A percentile compares a stretch with the other conserved stretches of the same genome.
Conservation (phyloP, 73 alveolate species). For the Durusdinium trenchii region DNA sequence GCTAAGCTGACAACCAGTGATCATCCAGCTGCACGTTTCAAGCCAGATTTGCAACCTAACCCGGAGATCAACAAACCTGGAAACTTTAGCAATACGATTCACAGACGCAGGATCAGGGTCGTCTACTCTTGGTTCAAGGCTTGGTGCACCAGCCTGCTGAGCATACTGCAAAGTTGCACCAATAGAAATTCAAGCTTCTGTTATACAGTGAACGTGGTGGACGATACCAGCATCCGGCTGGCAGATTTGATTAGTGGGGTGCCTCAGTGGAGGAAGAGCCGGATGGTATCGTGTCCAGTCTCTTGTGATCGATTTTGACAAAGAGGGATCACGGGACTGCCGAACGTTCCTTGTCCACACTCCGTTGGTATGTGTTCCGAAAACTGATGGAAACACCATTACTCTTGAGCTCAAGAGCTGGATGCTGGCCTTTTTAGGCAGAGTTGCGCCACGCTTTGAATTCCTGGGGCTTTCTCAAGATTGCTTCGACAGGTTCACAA, state of each 20-base stretch:
- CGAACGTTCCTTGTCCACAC: neutral
- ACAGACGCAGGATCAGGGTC: neutral
- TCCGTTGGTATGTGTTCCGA: conserved; percentile 7
- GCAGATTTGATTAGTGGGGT: neutral
- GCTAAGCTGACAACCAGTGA: neutral
- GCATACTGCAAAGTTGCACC: too few species aligned
- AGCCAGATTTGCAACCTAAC: neutral
- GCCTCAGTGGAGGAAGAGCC: neutral
- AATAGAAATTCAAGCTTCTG: too few species aligned
- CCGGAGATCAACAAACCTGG: too few species aligned
- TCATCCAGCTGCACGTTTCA: neutral
- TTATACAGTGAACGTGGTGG: neutral
- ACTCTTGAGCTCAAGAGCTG: neutral
- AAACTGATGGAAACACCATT: neutral
- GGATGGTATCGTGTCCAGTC: neutral
- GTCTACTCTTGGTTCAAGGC: neutral
- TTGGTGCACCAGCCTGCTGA: neutral
- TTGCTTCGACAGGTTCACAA: neutral
- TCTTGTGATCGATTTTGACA: neutral
- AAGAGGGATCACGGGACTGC: neutral
- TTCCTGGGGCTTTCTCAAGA: neutral
- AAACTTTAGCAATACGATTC: neutral
- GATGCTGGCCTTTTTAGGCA: neutral
- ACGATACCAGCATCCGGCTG: neutral
- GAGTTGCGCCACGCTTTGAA: neutral